Conservation (phyloP, 331 rosid species). For the Spiraea crenata region DNA sequence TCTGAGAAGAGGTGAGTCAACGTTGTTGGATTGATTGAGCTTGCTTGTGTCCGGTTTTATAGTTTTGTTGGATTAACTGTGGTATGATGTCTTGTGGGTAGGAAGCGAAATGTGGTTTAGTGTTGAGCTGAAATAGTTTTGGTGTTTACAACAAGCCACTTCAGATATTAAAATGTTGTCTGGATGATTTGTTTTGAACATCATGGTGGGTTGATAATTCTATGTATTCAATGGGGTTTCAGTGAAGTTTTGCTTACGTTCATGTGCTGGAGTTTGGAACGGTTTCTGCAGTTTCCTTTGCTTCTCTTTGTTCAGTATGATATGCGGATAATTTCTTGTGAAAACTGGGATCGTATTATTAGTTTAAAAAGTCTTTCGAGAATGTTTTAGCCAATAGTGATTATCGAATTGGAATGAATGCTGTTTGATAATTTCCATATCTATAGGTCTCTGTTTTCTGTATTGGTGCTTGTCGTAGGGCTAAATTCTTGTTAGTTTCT, state of each 20-base stretch:
- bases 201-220: constrained; percentile 5
- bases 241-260: background rate
- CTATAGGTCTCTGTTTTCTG: background rate
- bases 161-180: background rate
- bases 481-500: constrained; percentile 5
- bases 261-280: background rate
- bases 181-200: background rate
- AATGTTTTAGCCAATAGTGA: background rate
- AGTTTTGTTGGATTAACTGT: constrained; percentile 6
- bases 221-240: background rate
- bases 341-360: background rate
- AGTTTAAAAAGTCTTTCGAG: background rate
- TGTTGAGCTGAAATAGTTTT: background rate
- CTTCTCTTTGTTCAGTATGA: background rate
- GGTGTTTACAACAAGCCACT: background rate
- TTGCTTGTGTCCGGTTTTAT: background rate
- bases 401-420: background rate
- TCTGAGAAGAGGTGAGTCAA: constrained; percentile 44
- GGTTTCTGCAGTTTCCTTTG: background rate
- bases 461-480: constrained; percentile 2
- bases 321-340: background rate
- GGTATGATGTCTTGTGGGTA: constrained; percentile 1
- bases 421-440: background rate
- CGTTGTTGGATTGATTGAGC: background rate
- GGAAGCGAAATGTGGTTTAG: background rate